Conservation (phyloP, 2,329 filamentous ascomycete genomes). For the Hymenotorrendiella dingleyae region DNA sequence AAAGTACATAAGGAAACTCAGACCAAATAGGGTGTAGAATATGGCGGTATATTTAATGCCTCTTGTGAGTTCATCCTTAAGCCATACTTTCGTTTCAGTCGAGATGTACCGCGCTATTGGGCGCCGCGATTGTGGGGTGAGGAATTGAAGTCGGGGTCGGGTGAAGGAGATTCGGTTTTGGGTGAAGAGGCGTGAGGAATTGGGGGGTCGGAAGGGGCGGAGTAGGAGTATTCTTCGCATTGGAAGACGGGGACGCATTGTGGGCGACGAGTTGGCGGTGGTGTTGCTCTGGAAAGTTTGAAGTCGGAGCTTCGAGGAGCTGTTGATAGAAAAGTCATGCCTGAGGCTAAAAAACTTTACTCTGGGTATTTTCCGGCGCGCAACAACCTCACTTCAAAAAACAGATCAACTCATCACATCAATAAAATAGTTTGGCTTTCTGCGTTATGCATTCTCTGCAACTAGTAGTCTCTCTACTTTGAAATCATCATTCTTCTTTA, state of each 20-base stretch:
- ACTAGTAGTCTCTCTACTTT: too few relatives aligned
- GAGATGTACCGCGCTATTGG: slow-evolving; percentile 62
- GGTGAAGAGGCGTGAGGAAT: slow-evolving; percentile 47
- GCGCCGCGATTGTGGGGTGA: slow-evolving; percentile 38
- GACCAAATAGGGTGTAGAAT: slow-evolving; percentile 57
- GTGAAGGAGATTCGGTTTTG: slow-evolving; percentile 41
- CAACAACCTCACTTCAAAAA: too few relatives aligned
- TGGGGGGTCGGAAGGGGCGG: slow-evolving; percentile 34
- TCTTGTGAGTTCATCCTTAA: slow-evolving; percentile 64
- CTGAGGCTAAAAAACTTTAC: too few relatives aligned
- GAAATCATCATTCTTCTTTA: too few relatives aligned
- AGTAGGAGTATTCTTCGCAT: slow-evolving; percentile 35
- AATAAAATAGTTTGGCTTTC: too few relatives aligned
- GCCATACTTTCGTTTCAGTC: slow-evolving; percentile 67
- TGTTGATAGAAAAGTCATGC: too few relatives aligned
- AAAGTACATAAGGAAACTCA: slow-evolving; percentile 55
- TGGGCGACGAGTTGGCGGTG: neutral
- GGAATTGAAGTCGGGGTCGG: slow-evolving; percentile 59
- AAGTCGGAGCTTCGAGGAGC: too few relatives aligned
- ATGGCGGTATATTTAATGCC: slow-evolving; percentile 62
- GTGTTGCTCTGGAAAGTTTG: neutral
- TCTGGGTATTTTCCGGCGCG: too few relatives aligned
- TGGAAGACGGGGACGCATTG: slow-evolving; percentile 30
- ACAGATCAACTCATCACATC: too few relatives aligned
- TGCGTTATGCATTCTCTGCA: too few relatives aligned